phyloP scores from a whole-genome alignment of 495 filamentous ascomycete species.

The Collariella sp. region DNA sequence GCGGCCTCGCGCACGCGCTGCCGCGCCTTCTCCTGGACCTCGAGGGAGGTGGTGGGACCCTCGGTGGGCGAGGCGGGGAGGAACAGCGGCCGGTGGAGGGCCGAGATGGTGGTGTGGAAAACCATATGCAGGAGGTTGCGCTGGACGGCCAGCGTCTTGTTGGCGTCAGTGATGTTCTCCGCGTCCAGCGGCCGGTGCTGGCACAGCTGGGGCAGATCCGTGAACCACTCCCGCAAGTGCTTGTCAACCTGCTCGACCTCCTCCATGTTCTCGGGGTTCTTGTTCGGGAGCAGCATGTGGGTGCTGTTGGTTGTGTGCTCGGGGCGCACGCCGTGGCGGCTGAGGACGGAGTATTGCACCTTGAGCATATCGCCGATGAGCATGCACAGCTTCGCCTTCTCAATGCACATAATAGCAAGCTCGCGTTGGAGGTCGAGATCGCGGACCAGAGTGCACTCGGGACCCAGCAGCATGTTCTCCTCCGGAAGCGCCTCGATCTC shows the following conservation, averaged over 20 bases:
- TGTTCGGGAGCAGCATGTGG: constrained; percentile 85
- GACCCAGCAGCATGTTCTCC: constrained; percentile 54
- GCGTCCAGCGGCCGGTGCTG: constrained; percentile 46
- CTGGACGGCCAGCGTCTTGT: constrained; percentile 54
- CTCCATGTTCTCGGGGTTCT: constrained; percentile 65
- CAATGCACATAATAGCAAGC: constrained; percentile 78
- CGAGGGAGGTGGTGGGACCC: constrained; percentile 43
- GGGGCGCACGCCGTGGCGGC: constrained; percentile 60
- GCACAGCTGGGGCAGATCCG: constrained; percentile 58
- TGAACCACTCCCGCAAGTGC: constrained; percentile 64
- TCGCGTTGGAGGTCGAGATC: constrained; percentile 59
- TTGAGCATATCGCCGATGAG: constrained; percentile 76
- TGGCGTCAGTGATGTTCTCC: constrained; percentile 36
- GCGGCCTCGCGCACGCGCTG: constrained; percentile 72
- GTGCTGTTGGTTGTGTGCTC: constrained; percentile 67
- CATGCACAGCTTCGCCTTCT: constrained; percentile 82
- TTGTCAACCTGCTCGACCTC: constrained; percentile 65
- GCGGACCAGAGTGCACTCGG: constrained; percentile 56
- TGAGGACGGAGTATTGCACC: constrained; percentile 82
- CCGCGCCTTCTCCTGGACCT: constrained; percentile 69
- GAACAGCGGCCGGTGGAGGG: constrained; percentile 80
- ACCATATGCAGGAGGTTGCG: constrained; percentile 78
- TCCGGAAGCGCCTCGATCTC: constrained; percentile 59
- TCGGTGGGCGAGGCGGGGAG: constrained; percentile 60
- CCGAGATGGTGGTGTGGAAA: constrained; percentile 77